Base-by-base conservation (phyloP, 352 stramenopile genomes). In the Phytopythium oedochilum region DNA sequence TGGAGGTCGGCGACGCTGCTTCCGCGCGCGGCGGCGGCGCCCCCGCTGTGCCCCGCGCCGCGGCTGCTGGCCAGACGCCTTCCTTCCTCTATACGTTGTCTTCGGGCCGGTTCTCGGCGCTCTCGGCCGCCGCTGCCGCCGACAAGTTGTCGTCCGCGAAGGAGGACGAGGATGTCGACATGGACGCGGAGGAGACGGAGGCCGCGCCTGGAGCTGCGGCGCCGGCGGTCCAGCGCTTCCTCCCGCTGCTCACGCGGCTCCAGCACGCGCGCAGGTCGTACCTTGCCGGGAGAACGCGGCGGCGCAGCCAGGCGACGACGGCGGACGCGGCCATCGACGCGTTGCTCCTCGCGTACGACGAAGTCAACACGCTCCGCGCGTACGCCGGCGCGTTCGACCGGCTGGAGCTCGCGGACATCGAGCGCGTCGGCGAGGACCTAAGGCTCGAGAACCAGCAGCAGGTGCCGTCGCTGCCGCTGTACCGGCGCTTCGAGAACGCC, bases 401-500 rank as follows among this genome's bases (percentile, higher is more conserved):
- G 32, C 47, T 88, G 26, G 65, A 58, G 3, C 59, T 53, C 17
- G 50, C 50, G 5, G 55, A 66, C 45, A 46, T 84, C n/a, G 66
- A 70, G 26, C 55, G 4, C 23, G 61, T 44, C 39, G 29, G 26
- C 28, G 39, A 29, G 9, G 0, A 28, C 2, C 20, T 29, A 20
- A 2, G 0, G n/a, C 18, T 53, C 25, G 39, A 59, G 26, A 34
- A 42, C 23, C 45, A 68, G 35, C 45, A 42, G n/a, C 29, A 43
- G 18, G 20, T 23, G 8, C 31, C 22, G 20, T n/a, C 20, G 7
- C 60, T 43, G 60, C 70, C 54, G 3, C 23, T 65, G 11, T 83
- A 76, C 47, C 74, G 75, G 32, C 75, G 62, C 45, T 88, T 88
- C 47, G 74, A 88, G 59, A 63, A 46, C 47, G 74, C 70, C 8